Evolutionary conservation across 2,329 filamentous ascomycete genomes (phyloP).

Genomic region (Xylariaceae sp.): DNA sequence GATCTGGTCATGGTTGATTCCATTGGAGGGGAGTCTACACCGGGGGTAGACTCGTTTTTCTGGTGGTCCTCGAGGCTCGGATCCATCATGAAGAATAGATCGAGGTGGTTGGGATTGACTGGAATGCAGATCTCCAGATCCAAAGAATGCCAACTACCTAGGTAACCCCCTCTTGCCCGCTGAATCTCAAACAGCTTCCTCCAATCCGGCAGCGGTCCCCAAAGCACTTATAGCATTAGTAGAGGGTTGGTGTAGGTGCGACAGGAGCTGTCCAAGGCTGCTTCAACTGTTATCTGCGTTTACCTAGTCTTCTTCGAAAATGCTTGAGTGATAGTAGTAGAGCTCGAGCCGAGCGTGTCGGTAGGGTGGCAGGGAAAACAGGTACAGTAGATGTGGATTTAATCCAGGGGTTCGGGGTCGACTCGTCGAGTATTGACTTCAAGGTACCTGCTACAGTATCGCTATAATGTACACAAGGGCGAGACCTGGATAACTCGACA

Average conservation of each 20-base stretch:
- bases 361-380: slow-evolving; percentile 13
- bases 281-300: slow-evolving; percentile 2
- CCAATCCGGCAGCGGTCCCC: slow-evolving; percentile 23
- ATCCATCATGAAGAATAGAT: slow-evolving; percentile 37
- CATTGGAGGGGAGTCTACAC: slow-evolving; percentile 20
- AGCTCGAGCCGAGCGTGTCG: slow-evolving; percentile 15
- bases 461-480: slow-evolving; percentile 12
- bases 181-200: slow-evolving; percentile 29
- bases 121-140: slow-evolving; percentile 39
- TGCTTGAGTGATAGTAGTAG: slow-evolving; percentile 19
- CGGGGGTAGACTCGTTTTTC: slow-evolving; percentile 31
- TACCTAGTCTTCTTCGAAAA: slow-evolving; percentile 15
- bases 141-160: slow-evolving; percentile 34
- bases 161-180: slow-evolving; percentile 27
- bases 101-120: slow-evolving; percentile 36
- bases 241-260: slow-evolving; percentile 18
- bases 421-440: too few relatives aligned
- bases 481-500: slow-evolving; percentile 24
- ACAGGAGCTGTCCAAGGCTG: slow-evolving; percentile 15
- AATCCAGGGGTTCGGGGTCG: slow-evolving; percentile 37
- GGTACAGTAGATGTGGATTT: slow-evolving; percentile 31
- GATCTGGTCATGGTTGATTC: slow-evolving; percentile 34
- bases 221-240: slow-evolving; percentile 33
- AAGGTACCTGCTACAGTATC: too few relatives aligned
- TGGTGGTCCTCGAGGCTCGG: slow-evolving; percentile 32